Conservation (phyloP, 2,329 filamentous ascomycete species). For the Claviceps arundinis region DNA sequence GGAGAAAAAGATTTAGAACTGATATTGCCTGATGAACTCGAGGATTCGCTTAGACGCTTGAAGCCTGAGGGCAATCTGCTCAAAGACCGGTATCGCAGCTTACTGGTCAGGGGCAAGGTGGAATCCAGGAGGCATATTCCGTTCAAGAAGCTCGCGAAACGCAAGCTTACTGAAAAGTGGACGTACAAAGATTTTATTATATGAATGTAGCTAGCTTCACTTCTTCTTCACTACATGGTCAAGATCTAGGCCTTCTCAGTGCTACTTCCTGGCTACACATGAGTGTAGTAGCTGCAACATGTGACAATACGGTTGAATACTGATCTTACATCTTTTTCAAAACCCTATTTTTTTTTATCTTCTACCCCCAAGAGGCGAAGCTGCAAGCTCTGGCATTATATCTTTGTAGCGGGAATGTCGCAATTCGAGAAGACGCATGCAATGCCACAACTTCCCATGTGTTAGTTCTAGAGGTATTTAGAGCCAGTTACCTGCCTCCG, state of each 20-base stretch:
- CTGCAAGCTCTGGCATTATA: too few species aligned
- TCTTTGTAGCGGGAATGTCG: neutral
- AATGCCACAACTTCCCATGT: neutral
- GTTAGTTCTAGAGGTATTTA: neutral
- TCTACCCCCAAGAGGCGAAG: too few species aligned
- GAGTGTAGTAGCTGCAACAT: neutral
- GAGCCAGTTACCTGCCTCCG: neutral
- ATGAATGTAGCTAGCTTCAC: neutral
- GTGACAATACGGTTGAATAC: neutral
- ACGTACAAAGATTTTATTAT: constrained; percentile 76
- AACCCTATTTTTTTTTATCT: too few species aligned
- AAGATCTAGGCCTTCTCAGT: neutral
- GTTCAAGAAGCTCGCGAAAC: constrained; percentile 72
- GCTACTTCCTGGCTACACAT: neutral
- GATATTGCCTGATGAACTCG: constrained; percentile 67
- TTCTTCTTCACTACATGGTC: neutral
- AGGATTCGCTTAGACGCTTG: constrained; percentile 67
- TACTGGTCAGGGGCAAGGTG: constrained; percentile 79
- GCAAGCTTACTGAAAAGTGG: constrained; percentile 88
- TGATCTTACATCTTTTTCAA: neutral
- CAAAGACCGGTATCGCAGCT: constrained; percentile 79
- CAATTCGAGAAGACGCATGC: neutral
- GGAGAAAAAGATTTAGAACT: constrained; percentile 73
- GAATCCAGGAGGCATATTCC: constrained; percentile 68
- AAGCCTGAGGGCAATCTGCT: constrained; percentile 95